Evolutionary conservation across 2,329 filamentous ascomycete genomes (phyloP), one percentile per base, ranked within the genome.

Genomic region (Sporothrix variecibatus): DNA sequence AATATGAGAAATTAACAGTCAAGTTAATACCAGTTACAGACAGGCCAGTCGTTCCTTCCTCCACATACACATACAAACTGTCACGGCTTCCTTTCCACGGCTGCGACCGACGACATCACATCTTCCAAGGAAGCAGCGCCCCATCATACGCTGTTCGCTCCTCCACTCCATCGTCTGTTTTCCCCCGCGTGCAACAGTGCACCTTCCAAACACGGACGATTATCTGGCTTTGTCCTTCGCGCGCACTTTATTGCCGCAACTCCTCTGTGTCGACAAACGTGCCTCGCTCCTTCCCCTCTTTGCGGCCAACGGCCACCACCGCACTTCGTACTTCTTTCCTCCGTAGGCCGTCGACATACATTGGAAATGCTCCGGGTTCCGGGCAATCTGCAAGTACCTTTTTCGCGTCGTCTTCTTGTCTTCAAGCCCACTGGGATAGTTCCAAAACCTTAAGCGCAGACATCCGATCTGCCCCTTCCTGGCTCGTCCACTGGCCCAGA

Each of bases 191-290:
- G 58, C n/a, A 23, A 67, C 23, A 70, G 28, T 17, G 68, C 68
- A 71, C 68, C 68, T 71, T 71, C 51, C 68, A 38, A 58, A 71
- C 68, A 58, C 28, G 67, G 68, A 71, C 51, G 8, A 53, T n/a
- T 12, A 51, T 68, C 40, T 28, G 15, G 7, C 43, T 53, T 17
- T 31, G 2, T 20, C 31, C 17, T 69, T 67, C 23, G 15, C 43
- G 31, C 46, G 49, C 67, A 20, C 28, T 71, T 60, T 28, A 60
- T 71, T 71, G 51, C n/a, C 51, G 56, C 51, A 70, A 53, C 31
- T 20, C 49, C 34, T 34, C 12, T 17, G 51, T 28, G 7, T 56
- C 20, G 20, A 23, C 8, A 20, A 49, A 15, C 15, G 43, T 20
- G 43, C 43, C 12, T 65, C 12, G 26, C 31, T 68, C 43, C 31